Evolutionary conservation across 139 green algal genomes (phyloP).

Genomic region (Coccomyxa sp.): DNA sequence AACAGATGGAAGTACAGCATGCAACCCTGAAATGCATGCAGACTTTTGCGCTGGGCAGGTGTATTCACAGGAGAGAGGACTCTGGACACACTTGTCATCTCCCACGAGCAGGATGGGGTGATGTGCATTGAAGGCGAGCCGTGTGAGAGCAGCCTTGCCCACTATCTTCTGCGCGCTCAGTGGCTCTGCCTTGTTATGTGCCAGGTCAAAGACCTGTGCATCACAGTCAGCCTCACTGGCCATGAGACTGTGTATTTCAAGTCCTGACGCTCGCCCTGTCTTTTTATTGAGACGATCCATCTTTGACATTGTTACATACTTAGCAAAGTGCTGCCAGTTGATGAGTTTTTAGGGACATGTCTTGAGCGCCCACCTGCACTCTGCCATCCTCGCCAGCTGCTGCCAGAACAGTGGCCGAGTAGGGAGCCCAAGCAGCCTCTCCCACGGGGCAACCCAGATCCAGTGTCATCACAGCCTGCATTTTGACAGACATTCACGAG

Average conservation of each 20-base stretch:
- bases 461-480: conserved; percentile 56
- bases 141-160: conserved; percentile 77
- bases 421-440: conserved; percentile 88
- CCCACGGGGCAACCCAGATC: conserved; percentile 69
- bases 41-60: background rate
- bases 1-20: background rate
- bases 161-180: conserved; percentile 87
- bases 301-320: background rate
- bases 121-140: conserved; percentile 82
- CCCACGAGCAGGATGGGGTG: conserved; percentile 87
- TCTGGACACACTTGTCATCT: conserved; percentile 54
- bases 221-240: conserved; percentile 1
- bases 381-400: conserved; percentile 76
- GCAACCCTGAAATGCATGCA: background rate
- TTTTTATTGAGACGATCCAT: background rate
- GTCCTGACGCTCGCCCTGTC: background rate
- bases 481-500: no score
- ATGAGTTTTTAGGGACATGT: background rate
- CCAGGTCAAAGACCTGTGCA: conserved; percentile 85
- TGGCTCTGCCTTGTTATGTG: conserved; percentile 69
- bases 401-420: conserved; percentile 81
- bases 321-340: background rate
- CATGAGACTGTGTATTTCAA: background rate
- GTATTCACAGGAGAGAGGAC: background rate
- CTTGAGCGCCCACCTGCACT: background rate